Evolutionary conservation across 768 basidiomycete species (phyloP).

Genomic region (Coprinopsis cinerea): DNA sequence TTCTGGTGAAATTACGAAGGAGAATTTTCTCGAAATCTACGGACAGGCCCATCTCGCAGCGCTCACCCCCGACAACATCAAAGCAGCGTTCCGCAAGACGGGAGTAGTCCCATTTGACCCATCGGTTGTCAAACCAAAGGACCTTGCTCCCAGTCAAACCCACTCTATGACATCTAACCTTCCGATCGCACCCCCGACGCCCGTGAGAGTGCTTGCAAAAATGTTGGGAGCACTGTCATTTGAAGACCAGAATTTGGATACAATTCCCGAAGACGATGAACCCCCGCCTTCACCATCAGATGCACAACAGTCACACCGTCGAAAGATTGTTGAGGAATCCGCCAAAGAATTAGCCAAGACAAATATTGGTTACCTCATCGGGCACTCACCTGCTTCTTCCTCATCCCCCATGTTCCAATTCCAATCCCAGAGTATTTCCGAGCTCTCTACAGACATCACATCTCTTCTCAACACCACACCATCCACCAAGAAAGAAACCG

Average conservation of each 20-base stretch:
- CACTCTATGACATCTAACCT: conserved; percentile 17
- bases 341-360: background rate
- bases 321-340: conserved; percentile 2
- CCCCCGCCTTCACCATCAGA: conserved; percentile 3
- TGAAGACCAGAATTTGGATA: background rate
- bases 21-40: conserved; percentile 21
- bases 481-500: background rate
- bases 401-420: background rate
- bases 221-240: conserved; percentile 4
- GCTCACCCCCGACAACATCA: conserved; percentile 23
- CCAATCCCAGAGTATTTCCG: background rate
- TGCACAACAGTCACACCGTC: conserved; percentile 1
- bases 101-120: conserved; percentile 28
- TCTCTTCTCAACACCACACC: background rate
- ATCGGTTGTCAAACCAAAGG: conserved; percentile 19
- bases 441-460: background rate
- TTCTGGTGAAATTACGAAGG: conserved; percentile 11
- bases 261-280: background rate
- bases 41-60: conserved; percentile 22
- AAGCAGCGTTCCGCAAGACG: conserved; percentile 26
- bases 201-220: conserved; percentile 12
- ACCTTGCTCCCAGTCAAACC: conserved; percentile 27
- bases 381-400: background rate
- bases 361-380: background rate
- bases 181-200: conserved; percentile 20